Base-by-base conservation (phyloP, 2,329 filamentous ascomycete genomes). In the Exophiala xenobiotica region DNA sequence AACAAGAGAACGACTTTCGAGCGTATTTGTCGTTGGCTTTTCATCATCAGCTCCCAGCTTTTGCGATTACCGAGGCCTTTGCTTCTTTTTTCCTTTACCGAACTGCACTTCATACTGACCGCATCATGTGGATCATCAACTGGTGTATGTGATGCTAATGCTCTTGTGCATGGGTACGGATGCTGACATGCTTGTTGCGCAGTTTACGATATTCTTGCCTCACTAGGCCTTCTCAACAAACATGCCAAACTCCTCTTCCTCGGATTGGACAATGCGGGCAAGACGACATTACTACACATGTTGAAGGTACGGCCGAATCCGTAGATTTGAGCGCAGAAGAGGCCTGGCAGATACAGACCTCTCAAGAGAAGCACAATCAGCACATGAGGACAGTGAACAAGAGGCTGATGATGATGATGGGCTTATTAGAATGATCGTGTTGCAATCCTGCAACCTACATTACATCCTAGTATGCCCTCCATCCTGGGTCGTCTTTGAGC, bases 241-340 rank as follows among this genome's bases (percentile, higher is more conserved):
- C 89, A 95, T 73, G 90, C 90, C 67, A 96, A 96, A 82, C 82
- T 96, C 54, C 82, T 95, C 53, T 95, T 96, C 77, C 83, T 96
- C 59, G 90, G 90, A 64, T 85, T 96, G 57, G 90, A 95, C 72
- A 95, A 95, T 76, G 90, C 90, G 45, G 90, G 90, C 74, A 95
- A 96, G 80, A 96, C 90, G 47, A 95, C 90, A 38, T 78, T 96
- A 64, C 77, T 96, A 68, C 90, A 96, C 75, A 95, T 96, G 90
- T 74, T 96, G 74, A 96, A 96, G 87, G 87, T 90, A 72, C 31
- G 20, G 24, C 6, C n/a, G 27, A n/a, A 26, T 11, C 4, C 18
- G 1, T 20, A n/a, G 19, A 29, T 19, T 7, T n/a, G 19, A 29
- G 35, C 14, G 19, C 22, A 6, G 42, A 50, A 42, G 35, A 43